Conservation (phyloP, 176 grass and related monocot genomes). For the Cocos nucifera region DNA sequence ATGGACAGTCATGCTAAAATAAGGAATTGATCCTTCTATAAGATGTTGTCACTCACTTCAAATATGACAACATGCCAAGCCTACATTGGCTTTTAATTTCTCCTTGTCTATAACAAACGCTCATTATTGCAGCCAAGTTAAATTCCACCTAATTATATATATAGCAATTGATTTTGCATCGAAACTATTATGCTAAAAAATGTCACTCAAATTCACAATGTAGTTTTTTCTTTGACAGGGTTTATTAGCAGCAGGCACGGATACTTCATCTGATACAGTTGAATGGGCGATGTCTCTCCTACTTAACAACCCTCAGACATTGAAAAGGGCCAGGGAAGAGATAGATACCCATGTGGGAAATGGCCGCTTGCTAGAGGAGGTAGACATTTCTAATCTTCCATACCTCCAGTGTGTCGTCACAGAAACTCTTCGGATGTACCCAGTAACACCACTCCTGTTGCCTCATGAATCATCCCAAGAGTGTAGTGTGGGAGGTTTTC, state of each 20-base stretch:
- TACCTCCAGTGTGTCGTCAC: slow-evolving; percentile 42
- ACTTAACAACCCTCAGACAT: slow-evolving; percentile 18
- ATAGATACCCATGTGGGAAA: slow-evolving; percentile 27
- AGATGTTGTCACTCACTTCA: too few species aligned
- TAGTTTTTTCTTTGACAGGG: slow-evolving; percentile 5
- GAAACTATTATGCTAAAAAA: too few species aligned
- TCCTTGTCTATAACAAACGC: too few species aligned
- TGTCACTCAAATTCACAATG: neutral
- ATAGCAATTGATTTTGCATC: too few species aligned
- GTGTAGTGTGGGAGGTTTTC: slow-evolving; percentile 30
- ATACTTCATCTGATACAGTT: slow-evolving; percentile 36
- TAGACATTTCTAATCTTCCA: slow-evolving; percentile 34
- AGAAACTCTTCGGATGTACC: slow-evolving; percentile 52
- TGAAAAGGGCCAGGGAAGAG: slow-evolving; percentile 28
- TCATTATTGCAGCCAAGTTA: too few species aligned
- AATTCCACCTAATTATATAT: too few species aligned
- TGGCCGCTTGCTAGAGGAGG: slow-evolving; percentile 32
- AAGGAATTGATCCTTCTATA: too few species aligned
- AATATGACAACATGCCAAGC: too few species aligned
- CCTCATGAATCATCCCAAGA: slow-evolving; percentile 53
- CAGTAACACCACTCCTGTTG: slow-evolving; percentile 33
- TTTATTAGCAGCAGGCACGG: slow-evolving; percentile 33
- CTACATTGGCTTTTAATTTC: too few species aligned
- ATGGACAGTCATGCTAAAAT: too few species aligned
- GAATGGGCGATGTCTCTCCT: slow-evolving; percentile 71